Conservation (phyloP, 176 grass and related monocot genomes). For the Triticum dicoccoides region DNA sequence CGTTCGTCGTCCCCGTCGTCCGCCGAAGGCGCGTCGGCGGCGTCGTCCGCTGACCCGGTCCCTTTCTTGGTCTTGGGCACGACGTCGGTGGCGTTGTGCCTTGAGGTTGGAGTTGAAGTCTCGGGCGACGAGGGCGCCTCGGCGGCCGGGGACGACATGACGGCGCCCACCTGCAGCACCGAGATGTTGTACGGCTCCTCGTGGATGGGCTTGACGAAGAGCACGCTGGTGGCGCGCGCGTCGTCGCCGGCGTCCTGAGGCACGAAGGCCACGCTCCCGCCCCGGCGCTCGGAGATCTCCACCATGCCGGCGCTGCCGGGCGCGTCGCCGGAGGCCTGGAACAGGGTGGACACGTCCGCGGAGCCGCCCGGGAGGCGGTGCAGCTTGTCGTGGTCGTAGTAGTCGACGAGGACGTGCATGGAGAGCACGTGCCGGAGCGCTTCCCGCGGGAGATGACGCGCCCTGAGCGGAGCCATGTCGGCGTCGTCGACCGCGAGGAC, state of each 20-base stretch:
- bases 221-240: conserved; percentile 16
- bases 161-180: conserved; percentile 45
- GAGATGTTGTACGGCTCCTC: conserved; percentile 59
- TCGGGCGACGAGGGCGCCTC: conserved; percentile 45
- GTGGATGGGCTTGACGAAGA: conserved; percentile 53
- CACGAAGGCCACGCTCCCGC: conserved; percentile 50
- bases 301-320: conserved; percentile 61
- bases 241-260: conserved; percentile 34
- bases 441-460: conserved; percentile 24
- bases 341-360: conserved; percentile 41
- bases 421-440: conserved; percentile 57
- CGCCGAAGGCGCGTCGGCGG: background rate
- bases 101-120: background rate
- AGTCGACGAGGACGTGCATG: conserved; percentile 71
- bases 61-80: conserved; percentile 64
- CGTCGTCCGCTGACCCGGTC: background rate
- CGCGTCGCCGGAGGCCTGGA: conserved; percentile 63
- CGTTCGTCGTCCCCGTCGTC: background rate
- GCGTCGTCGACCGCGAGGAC: conserved; percentile 57
- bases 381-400: conserved; percentile 67
- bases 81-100: conserved; percentile 39
- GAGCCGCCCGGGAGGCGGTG: conserved; percentile 45
- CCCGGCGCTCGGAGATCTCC: conserved; percentile 46
- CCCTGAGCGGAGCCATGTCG: conserved; percentile 34
- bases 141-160: conserved; percentile 51